Conservation (phyloP, 305 asterid species). For the Fraxinus latifolia region DNA sequence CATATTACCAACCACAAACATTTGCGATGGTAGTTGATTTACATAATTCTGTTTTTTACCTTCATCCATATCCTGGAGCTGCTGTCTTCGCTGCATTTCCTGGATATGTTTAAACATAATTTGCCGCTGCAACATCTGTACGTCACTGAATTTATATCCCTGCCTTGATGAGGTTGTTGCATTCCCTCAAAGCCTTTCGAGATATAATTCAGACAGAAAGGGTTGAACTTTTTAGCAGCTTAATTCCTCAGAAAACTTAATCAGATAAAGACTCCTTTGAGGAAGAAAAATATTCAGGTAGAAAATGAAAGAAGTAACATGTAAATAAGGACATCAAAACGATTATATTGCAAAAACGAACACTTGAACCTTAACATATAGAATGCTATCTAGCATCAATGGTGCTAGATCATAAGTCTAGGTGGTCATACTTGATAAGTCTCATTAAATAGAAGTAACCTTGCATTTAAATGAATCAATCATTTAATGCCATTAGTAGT, state of each 20-base stretch:
- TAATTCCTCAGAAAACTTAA: conserved; percentile 3
- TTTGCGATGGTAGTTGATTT: conserved; percentile 38
- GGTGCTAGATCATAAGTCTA: not conserved
- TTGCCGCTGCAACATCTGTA: conserved; percentile 65
- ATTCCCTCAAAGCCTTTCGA: conserved; percentile 18
- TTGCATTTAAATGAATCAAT: not conserved
- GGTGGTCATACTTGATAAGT: not conserved
- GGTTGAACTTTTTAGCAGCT: conserved; percentile 8
- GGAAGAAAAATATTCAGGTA: conserved; percentile 18
- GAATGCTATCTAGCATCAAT: not conserved
- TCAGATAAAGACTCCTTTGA: conserved; percentile 8
- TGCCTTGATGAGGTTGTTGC: conserved; percentile 24
- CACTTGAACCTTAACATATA: not conserved
- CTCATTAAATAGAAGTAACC: not conserved
- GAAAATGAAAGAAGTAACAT: not conserved
- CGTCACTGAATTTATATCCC: conserved; percentile 19
- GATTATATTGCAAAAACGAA: conserved; percentile 1
- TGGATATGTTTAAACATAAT: conserved; percentile 64
- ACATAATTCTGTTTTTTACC: conserved; percentile 41
- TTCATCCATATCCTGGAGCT: conserved; percentile 48
- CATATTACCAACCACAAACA: conserved; percentile 43
- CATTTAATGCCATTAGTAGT: not conserved
- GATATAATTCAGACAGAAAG: not conserved
- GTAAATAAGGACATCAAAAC: not conserved
- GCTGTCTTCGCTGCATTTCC: conserved; percentile 62